phyloP scores from a whole-genome alignment of 352 stramenopile species.

The Globisporangium splendens region DNA sequence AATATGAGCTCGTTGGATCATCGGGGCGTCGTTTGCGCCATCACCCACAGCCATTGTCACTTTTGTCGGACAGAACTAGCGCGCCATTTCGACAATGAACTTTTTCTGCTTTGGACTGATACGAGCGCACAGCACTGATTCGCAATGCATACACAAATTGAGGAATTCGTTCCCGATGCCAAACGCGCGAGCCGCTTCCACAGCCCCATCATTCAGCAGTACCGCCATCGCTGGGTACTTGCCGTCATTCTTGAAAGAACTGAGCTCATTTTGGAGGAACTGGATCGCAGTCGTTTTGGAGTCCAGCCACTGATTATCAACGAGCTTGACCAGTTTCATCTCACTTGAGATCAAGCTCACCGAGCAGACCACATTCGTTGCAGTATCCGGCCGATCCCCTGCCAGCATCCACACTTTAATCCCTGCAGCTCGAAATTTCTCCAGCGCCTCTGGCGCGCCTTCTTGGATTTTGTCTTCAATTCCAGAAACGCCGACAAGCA shows the following conservation, averaged over 20 bases:
- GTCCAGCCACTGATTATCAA: constrained; percentile 19
- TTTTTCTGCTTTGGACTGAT: constrained; percentile 97
- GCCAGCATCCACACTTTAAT: constrained; percentile 83
- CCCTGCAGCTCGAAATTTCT: constrained; percentile 53
- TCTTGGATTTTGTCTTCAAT: constrained; percentile 77
- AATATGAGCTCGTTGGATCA: constrained; percentile 86
- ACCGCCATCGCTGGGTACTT: constrained; percentile 19
- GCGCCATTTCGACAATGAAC: constrained; percentile 93
- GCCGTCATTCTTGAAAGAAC: constrained; percentile 3
- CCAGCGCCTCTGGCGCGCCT: constrained; percentile 44
- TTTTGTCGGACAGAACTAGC: constrained; percentile 33
- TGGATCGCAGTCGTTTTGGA: constrained; percentile 17
- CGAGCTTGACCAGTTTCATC: constrained; percentile 49
- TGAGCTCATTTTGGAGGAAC: constrained; percentile 27
- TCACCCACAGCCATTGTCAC: constrained; percentile 85
- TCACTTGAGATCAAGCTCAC: constrained; percentile 48
- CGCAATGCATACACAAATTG: constrained; percentile 65
- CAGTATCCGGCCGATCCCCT: constrained; percentile 57
- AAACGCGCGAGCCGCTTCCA: constrained; percentile 38
- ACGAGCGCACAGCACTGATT: constrained; percentile 94
- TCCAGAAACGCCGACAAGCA: constrained; percentile 46
- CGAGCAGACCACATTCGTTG: constrained; percentile 57
- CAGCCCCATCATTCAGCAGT: constrained; percentile 43
- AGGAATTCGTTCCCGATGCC: constrained; percentile 45
- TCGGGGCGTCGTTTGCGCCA: constrained; percentile 91